These are phyloP conservation scores for Cornus florida DNA, from an alignment of 148 eudicot species.

Conservation along the genomic window DNA sequence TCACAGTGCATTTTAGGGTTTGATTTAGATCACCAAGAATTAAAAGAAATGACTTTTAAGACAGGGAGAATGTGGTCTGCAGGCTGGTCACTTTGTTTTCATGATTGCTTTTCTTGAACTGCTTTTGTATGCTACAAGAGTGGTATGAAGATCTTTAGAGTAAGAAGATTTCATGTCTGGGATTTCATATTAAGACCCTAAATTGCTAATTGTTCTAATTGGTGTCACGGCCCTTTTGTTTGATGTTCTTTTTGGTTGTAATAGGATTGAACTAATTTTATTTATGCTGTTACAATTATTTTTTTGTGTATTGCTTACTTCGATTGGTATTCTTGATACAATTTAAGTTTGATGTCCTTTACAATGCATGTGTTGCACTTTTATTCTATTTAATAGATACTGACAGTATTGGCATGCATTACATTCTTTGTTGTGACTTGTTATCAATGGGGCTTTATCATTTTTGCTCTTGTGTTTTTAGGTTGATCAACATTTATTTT, in stretches of 20 bases:
- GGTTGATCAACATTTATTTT: not conserved
- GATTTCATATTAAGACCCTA: not conserved
- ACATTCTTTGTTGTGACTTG: not conserved
- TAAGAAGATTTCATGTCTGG: not conserved
- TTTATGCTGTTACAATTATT: not conserved
- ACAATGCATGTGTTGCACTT: not conserved
- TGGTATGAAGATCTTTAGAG: not conserved
- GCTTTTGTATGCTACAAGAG: too few relatives aligned
- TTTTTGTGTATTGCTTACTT: not conserved
- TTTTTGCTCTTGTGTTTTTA: not conserved
- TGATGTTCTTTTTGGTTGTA: not conserved
- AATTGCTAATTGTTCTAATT: not conserved
- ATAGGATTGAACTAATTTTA: not conserved
- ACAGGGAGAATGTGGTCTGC: too few relatives aligned
- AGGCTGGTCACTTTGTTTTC: too few relatives aligned
- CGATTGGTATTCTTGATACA: not conserved
- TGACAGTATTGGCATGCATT: not conserved
- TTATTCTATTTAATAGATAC: not conserved
- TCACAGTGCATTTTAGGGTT: too few relatives aligned
- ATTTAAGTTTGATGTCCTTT: not conserved
- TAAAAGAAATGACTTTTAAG: too few relatives aligned
- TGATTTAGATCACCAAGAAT: too few relatives aligned
- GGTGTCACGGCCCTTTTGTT: not conserved
- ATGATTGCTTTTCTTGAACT: too few relatives aligned
- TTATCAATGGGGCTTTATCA: not conserved